Conservation (phyloP, 1,284 basidiomycete species). For the Tetrapyrgos nigripes region DNA sequence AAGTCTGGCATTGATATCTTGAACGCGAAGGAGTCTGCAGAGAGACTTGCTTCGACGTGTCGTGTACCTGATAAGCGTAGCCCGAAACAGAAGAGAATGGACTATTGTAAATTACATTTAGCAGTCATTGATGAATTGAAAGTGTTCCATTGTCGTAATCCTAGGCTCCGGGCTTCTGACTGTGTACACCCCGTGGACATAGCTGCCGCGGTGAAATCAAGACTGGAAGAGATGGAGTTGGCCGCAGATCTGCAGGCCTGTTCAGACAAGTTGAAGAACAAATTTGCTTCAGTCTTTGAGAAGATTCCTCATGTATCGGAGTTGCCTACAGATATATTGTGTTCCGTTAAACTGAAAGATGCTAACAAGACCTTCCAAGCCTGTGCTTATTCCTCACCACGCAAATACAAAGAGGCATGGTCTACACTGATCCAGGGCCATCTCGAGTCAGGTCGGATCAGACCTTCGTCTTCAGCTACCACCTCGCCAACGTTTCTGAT, state of each 20-base stretch:
- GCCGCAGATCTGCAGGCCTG: constrained; percentile 5
- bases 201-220: constrained; percentile 15
- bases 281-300: constrained; percentile 18
- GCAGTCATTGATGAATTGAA: neutral
- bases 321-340: constrained; percentile 32
- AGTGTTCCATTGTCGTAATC: neutral
- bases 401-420: constrained; percentile 30
- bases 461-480: constrained; percentile 29
- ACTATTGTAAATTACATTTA: neutral
- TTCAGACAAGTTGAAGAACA: constrained; percentile 16
- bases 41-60: constrained; percentile 20
- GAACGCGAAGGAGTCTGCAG: too few species aligned
- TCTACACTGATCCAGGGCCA: too few species aligned
- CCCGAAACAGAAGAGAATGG: neutral
- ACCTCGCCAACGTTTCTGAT: constrained; percentile 38
- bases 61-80: constrained; percentile 26
- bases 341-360: too few species aligned
- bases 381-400: constrained; percentile 19
- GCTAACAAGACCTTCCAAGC: constrained; percentile 19
- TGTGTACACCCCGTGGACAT: neutral
- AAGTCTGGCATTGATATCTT: too few species aligned
- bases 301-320: constrained; percentile 17
- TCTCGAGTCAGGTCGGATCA: constrained; percentile 29
- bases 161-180: neutral
- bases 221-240: constrained; percentile 19